phyloP scores from a whole-genome alignment of 441 rosid genomes.

The Erodium moschatum region DNA sequence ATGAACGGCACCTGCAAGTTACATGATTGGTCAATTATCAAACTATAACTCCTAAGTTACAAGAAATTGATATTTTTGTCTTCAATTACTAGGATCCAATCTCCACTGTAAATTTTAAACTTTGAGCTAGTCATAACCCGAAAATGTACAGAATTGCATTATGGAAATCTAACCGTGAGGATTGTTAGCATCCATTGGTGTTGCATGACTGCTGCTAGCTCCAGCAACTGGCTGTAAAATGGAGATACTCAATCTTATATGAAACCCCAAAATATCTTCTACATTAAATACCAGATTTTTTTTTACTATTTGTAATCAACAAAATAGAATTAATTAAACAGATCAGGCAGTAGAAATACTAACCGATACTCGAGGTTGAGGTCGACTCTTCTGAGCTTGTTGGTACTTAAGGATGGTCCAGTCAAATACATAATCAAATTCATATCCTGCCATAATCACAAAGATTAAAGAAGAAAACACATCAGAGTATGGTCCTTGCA shows the following conservation, averaged over 20 bases:
- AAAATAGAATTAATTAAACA: background rate
- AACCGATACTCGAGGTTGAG: constrained; percentile 41
- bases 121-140: background rate
- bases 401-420: constrained; percentile 81
- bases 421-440: constrained; percentile 70
- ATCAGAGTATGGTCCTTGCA: background rate
- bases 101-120: background rate
- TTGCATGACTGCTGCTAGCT: constrained; percentile 52
- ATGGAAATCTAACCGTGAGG: constrained; percentile 56
- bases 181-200: constrained; percentile 40
- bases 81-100: background rate
- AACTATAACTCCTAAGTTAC: constrained; percentile 6
- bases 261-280: constrained; percentile 11
- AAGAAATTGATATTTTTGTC: background rate
- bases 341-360: constrained; percentile 16
- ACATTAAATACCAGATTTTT: background rate
- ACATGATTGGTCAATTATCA: background rate
- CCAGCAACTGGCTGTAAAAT: constrained; percentile 55
- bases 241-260: constrained; percentile 11
- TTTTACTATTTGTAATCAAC: background rate
- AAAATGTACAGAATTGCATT: constrained; percentile 13
- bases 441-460: constrained; percentile 41
- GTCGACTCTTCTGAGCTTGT: constrained; percentile 58
- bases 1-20: constrained; percentile 49
- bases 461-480: background rate